Evolutionary conservation across 257 asterid species (phyloP).

Genomic region (Nicotiana obtusifolia): DNA sequence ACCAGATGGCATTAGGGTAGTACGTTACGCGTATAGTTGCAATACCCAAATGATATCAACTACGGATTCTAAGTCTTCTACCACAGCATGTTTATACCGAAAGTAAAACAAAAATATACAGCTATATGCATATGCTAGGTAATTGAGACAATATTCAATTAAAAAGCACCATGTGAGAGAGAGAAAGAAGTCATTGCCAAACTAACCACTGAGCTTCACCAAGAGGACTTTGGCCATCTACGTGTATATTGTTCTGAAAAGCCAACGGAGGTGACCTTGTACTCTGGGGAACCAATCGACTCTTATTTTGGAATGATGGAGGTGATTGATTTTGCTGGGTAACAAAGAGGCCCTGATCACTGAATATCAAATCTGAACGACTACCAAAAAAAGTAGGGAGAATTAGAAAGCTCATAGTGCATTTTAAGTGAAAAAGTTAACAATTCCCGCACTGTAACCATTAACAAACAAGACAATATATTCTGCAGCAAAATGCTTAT

Average conservation of each 20-base stretch:
- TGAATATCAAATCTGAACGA: conserved; percentile 27
- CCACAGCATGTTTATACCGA: no score
- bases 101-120: no score
- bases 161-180: not conserved
- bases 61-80: no score
- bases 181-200: not conserved
- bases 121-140: not conserved
- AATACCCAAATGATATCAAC: no score
- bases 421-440: not conserved
- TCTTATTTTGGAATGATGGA: conserved; percentile 33
- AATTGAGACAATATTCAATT: not conserved
- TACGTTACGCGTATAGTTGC: no score
- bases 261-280: conserved; percentile 32
- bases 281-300: conserved; percentile 25
- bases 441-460: not conserved
- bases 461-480: not conserved
- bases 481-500: not conserved
- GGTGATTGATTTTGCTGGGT: conserved; percentile 37
- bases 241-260: conserved; percentile 36
- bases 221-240: conserved; percentile 31
- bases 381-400: conserved; percentile 25
- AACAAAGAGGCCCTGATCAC: conserved; percentile 25
- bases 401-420: conserved; percentile 8
- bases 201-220: conserved; percentile 49
- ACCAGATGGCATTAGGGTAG: not conserved